Evolutionary conservation across 2,329 filamentous ascomycete species (phyloP).

Genomic region (Ceratocystis albifundus): DNA sequence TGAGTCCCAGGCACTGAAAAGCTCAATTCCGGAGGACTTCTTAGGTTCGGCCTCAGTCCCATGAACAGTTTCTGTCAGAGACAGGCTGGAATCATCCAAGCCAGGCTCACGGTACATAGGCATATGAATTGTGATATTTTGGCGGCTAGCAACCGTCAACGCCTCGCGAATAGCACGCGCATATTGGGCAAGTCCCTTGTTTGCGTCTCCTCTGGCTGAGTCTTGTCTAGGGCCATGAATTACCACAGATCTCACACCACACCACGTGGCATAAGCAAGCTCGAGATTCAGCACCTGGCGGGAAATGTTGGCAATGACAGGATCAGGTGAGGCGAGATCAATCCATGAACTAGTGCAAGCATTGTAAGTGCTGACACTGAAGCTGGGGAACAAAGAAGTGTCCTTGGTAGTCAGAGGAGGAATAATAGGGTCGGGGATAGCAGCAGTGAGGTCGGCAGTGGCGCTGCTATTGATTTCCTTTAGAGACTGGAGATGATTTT

Average conservation of each 20-base stretch:
- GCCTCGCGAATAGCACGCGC: slow-evolving; percentile 74
- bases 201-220: slow-evolving; percentile 40
- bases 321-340: slow-evolving; percentile 72
- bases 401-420: slow-evolving; percentile 68
- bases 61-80: slow-evolving; percentile 36
- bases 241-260: slow-evolving; percentile 72
- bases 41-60: slow-evolving; percentile 28
- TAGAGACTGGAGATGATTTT: slow-evolving; percentile 41
- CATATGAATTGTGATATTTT: slow-evolving; percentile 70
- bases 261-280: slow-evolving; percentile 90
- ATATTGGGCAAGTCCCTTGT: slow-evolving; percentile 57
- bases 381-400: slow-evolving; percentile 58
- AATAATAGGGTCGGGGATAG: slow-evolving; percentile 45
- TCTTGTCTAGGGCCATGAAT: slow-evolving; percentile 64
- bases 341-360: slow-evolving; percentile 85
- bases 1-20: slow-evolving; percentile 79
- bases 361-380: slow-evolving; percentile 60
- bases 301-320: slow-evolving; percentile 73
- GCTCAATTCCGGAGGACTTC: slow-evolving; percentile 46
- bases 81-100: slow-evolving; percentile 41
- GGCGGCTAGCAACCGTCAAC: slow-evolving; percentile 59
- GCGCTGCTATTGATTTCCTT: slow-evolving; percentile 33
- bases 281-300: slow-evolving; percentile 84
- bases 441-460: slow-evolving; percentile 36
- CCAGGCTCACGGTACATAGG: slow-evolving; percentile 70